Base-by-base conservation (phyloP, 148 eudicot species). In the Fagopyrum homotropicum region DNA sequence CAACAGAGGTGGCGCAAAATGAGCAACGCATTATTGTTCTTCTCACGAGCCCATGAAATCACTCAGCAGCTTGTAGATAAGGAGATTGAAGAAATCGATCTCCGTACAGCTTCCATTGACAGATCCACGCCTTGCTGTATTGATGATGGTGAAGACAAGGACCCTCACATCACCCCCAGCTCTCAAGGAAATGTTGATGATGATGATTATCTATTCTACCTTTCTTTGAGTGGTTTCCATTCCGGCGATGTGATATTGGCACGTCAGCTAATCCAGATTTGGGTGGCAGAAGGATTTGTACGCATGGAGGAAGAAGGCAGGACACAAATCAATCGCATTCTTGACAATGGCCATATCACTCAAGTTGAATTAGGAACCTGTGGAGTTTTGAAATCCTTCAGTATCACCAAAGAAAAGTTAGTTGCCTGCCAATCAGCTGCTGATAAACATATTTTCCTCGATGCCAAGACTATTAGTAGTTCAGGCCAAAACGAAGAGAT, bases 201-300 rank as follows among this genome's bases (percentile, higher is more conserved):
- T 44, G 72, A 69, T 26, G 56, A 61, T 6, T 19, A 72, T 17
- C 19, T 46, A 4, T 80, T 78, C 70, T 22, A 51, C 52, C 29
- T 77, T n/a, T 80, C 78, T 66, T 66, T 77, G 17, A 78, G 83
- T 48, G 45, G 60, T 12, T 73, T 73, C 51, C 75, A 74, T 5
- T 45, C 1, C 0, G 61, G 3, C 9, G 44, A n/a, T 5, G 45
- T 35, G 2, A 56, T 77, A 48, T 55, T 52, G 5, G 75, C 75
- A 9, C 74, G 75, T 74, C 74, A 69, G 74, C 75, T 80, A 9
- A 77, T 77, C 35, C 77, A 77, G 40, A 68, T 80, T 75, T 80
- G 83, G 83, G 50, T 69, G 56, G 83, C 83, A 40, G 80, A 80
- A 59, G 77, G 80, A 63, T 72, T 80, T 69, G 46, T 11, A 15